Conservation (phyloP, 225 moss, liverwort and hornwort genomes). For the Marchantia polymorpha region DNA sequence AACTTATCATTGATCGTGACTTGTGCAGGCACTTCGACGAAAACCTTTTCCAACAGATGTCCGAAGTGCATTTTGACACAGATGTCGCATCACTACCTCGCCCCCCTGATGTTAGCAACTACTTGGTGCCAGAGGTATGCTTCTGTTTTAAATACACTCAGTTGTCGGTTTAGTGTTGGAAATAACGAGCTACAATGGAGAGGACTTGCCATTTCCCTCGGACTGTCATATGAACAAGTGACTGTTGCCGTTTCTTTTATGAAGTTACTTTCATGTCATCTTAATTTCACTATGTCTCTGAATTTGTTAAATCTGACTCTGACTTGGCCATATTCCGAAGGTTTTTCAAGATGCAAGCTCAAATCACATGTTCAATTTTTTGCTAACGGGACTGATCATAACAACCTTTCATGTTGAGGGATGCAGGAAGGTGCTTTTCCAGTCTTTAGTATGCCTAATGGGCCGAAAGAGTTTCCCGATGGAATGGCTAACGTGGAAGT, state of each 20-base stretch:
- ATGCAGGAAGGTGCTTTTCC: slow-evolving; percentile 57
- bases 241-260: neutral
- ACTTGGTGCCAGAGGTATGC: slow-evolving; percentile 62
- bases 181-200: neutral
- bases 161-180: neutral
- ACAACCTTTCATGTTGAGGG: neutral
- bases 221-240: neutral
- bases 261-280: neutral
- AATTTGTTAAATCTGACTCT: neutral
- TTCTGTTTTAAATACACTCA: neutral
- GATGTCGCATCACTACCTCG: slow-evolving; percentile 65
- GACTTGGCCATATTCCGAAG: neutral
- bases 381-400: neutral
- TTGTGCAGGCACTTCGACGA: slow-evolving; percentile 80
- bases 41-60: slow-evolving; percentile 70
- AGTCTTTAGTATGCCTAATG: slow-evolving; percentile 48
- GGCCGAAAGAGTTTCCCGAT: slow-evolving; percentile 51
- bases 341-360: neutral
- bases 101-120: slow-evolving; percentile 93
- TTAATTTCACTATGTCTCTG: neutral
- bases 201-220: neutral
- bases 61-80: slow-evolving; percentile 81
- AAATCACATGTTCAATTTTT: neutral
- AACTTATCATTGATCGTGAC: neutral
- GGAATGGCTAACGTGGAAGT: slow-evolving; percentile 62